These are phyloP conservation scores for Arthrobotrys sphaeroides DNA, from an alignment of 2,329 filamentous ascomycete genomes.

Conservation along the genomic window DNA sequence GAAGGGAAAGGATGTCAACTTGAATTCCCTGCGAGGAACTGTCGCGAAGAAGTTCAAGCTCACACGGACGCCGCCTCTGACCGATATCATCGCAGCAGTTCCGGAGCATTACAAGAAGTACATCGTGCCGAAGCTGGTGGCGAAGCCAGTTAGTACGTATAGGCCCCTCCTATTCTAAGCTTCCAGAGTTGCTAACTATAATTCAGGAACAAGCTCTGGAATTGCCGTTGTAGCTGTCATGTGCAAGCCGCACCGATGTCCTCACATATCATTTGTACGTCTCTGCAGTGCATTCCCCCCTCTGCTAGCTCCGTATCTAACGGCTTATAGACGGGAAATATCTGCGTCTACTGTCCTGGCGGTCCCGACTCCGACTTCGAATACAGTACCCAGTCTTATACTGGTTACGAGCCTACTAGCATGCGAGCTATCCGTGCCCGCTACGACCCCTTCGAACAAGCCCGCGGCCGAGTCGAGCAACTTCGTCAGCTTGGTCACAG, in stretches of 20 bases:
- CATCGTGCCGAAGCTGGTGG: constrained; percentile 92
- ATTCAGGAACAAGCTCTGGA: constrained; percentile 85
- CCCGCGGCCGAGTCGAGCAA: constrained; percentile 92
- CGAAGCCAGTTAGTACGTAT: constrained; percentile 85
- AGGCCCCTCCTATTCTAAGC: not conserved
- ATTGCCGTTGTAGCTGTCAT: constrained; percentile 99
- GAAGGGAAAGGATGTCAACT: constrained; percentile 85
- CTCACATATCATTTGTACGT: constrained; percentile 83
- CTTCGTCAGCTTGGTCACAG: constrained; percentile 95
- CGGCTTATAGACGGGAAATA: constrained; percentile 77
- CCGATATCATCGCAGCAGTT: constrained; percentile 95
- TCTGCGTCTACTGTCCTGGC: constrained; percentile 97
- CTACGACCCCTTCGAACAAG: constrained; percentile 98
- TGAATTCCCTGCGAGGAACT: constrained; percentile 86
- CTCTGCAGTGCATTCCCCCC: not conserved
- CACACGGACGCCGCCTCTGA: constrained; percentile 86
- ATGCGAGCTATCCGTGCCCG: constrained; percentile 97
- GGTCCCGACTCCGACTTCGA: constrained; percentile 98
- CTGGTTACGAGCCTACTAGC: constrained; percentile 96
- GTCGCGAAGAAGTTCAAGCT: constrained; percentile 93
- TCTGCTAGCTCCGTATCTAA: constrained; percentile 3
- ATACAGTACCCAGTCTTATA: constrained; percentile 98
- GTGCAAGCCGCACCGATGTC: constrained; percentile 98
- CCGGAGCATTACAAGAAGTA: constrained; percentile 99
- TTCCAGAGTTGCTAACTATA: constrained; percentile 31